A percentile compares a stretch with the other conserved stretches of the same genome.
These are phyloP conservation scores for Agapanthus africanus DNA, from an alignment of 106 monocot genomes.

Conservation along the genomic window DNA sequence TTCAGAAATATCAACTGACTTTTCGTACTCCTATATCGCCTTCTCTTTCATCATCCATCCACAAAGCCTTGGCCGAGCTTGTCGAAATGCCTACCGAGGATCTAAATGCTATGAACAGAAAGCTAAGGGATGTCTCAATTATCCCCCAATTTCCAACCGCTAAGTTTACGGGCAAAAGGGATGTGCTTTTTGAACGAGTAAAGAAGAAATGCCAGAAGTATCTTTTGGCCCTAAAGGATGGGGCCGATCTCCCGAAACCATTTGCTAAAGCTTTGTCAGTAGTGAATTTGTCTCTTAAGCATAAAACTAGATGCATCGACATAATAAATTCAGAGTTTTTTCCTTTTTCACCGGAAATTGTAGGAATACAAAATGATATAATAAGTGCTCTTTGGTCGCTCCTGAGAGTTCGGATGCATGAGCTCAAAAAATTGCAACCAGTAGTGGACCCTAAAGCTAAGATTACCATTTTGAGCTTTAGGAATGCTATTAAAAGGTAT, in stretches of 20 bases:
- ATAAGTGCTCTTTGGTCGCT: slow-evolving; percentile 69
- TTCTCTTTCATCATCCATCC: slow-evolving; percentile 33
- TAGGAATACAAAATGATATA: slow-evolving; percentile 46
- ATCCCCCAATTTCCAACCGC: slow-evolving; percentile 36
- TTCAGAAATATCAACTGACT: slow-evolving; percentile 15
- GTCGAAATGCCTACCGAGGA: slow-evolving; percentile 37
- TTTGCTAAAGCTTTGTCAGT: slow-evolving; percentile 74
- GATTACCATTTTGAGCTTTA: slow-evolving; percentile 19
- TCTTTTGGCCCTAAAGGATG: slow-evolving; percentile 24
- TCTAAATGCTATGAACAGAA: slow-evolving; percentile 50
- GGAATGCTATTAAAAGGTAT: slow-evolving; percentile 41
- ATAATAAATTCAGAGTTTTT: slow-evolving; percentile 36
- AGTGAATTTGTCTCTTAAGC: slow-evolving; percentile 38
- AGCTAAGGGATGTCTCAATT: slow-evolving; percentile 27
- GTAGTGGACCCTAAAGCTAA: slow-evolving; percentile 33
- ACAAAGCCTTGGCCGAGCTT: slow-evolving; percentile 30
- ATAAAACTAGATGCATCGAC: slow-evolving; percentile 16
- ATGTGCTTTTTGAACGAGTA: slow-evolving; percentile 20
- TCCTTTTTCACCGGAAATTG: slow-evolving; percentile 39
- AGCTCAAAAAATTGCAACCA: slow-evolving; percentile 42
- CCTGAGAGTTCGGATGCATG: slow-evolving; percentile 21
- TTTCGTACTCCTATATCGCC: slow-evolving; percentile 26
- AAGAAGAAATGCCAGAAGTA: slow-evolving; percentile 21
- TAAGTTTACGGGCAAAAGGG: slow-evolving; percentile 12
- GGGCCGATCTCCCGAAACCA: slow-evolving; percentile 34